These are phyloP conservation scores for Cyclanthera cordifolia DNA, from an alignment of 306 rosid genomes.

Conservation along the genomic window DNA sequence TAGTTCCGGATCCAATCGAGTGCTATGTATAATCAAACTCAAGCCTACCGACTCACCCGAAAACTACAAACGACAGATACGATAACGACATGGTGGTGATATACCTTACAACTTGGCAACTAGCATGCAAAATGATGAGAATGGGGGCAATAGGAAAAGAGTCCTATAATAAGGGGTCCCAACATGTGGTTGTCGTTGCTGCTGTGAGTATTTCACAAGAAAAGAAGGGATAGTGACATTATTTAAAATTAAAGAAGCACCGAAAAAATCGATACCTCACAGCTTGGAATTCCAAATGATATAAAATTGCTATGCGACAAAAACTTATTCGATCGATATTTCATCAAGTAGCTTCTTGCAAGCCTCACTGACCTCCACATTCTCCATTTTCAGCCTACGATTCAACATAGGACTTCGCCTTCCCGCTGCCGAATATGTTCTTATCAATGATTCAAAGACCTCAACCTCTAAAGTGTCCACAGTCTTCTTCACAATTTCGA, in stretches of 20 bases:
- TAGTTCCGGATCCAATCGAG: neutral
- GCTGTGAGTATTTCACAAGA: neutral
- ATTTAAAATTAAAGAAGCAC: slow-evolving; percentile 10
- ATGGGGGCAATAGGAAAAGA: neutral
- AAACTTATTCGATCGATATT: slow-evolving; percentile 44
- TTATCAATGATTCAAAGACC: slow-evolving; percentile 67
- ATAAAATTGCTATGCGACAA: neutral
- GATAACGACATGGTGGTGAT: neutral
- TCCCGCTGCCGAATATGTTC: slow-evolving; percentile 71
- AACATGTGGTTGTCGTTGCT: neutral
- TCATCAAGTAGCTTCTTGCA: slow-evolving; percentile 51
- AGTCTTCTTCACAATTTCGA: slow-evolving; percentile 54
- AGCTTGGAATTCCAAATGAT: neutral
- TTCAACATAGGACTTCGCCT: slow-evolving; percentile 41
- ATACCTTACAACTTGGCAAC: neutral
- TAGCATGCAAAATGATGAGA: neutral
- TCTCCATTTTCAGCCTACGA: slow-evolving; percentile 73
- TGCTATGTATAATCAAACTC: neutral
- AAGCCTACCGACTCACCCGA: neutral
- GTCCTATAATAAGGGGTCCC: neutral
- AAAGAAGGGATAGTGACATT: neutral
- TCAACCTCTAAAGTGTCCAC: slow-evolving; percentile 33
- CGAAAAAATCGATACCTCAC: slow-evolving; percentile 16
- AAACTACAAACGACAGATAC: neutral
- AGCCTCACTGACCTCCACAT: slow-evolving; percentile 49